A percentile compares a stretch with the other conserved stretches of the same genome.
Evolutionary conservation across 2,329 filamentous ascomycete genomes (phyloP).

Genomic region (Exophiala aquamarina): DNA sequence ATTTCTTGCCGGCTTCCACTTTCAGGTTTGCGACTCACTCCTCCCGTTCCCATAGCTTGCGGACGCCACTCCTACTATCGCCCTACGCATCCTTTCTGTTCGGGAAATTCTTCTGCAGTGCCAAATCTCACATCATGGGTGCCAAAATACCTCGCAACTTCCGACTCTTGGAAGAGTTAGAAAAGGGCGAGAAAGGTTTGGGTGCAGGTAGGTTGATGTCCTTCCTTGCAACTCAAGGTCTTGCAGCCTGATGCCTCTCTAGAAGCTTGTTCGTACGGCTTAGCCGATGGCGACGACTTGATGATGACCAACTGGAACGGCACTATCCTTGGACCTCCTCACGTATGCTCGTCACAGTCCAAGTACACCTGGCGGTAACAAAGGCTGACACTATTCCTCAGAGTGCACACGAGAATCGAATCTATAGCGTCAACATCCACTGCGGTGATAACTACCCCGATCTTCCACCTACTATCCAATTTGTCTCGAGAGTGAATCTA

Average conservation of each 20-base stretch:
- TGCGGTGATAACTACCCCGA: slow-evolving; percentile 90
- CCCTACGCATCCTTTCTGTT: too few species aligned
- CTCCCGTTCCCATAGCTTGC: too few species aligned
- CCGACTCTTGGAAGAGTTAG: slow-evolving; percentile 91
- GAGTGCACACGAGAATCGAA: slow-evolving; percentile 97
- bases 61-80: too few species aligned
- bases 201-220: slow-evolving; percentile 68
- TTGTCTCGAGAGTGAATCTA: slow-evolving; percentile 93
- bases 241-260: slow-evolving; percentile 27
- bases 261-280: slow-evolving; percentile 97
- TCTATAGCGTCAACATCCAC: slow-evolving; percentile 97
- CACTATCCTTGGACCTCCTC: slow-evolving; percentile 92
- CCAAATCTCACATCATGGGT: slow-evolving; percentile 45
- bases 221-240: neutral
- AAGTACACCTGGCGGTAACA: neutral
- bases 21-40: too few species aligned
- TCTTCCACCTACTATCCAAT: slow-evolving; percentile 82
- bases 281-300: slow-evolving; percentile 90
- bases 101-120: too few species aligned
- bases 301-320: slow-evolving; percentile 99
- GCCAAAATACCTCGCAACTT: slow-evolving; percentile 94
- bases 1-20: too few species aligned
- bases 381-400: slow-evolving; percentile 37
- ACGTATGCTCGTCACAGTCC: slow-evolving; percentile 61
- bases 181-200: slow-evolving; percentile 97